A percentile compares a stretch with the other conserved stretches of the same genome.
Conservation (phyloP, 495 filamentous ascomycete genomes). For the Patellaria atrata region DNA sequence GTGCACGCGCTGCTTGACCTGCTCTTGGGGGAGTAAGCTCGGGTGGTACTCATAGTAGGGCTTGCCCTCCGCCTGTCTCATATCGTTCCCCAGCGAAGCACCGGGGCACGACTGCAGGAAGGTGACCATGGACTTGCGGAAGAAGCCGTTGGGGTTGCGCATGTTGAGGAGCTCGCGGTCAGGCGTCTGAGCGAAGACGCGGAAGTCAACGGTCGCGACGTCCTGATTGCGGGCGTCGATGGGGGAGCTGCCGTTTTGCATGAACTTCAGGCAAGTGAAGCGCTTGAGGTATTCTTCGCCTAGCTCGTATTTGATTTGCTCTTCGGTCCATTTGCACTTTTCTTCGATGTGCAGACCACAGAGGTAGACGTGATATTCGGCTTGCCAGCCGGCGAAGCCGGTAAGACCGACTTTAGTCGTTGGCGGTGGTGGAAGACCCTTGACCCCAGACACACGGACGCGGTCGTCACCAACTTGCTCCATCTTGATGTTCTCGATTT, state of each 20-base stretch:
- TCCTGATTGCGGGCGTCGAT: constrained; percentile 24
- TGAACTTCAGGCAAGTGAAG: constrained; percentile 23
- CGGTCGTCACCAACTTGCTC: constrained; percentile 21
- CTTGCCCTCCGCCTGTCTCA: constrained; percentile 22
- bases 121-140: constrained; percentile 18
- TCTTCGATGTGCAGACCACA: constrained; percentile 22
- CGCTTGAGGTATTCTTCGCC: constrained; percentile 9
- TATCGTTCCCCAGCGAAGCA: constrained; percentile 20
- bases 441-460: constrained; percentile 25
- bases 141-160: constrained; percentile 22
- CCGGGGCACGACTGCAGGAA: constrained; percentile 22
- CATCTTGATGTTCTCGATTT: constrained; percentile 23
- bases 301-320: constrained; percentile 17
- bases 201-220: constrained; percentile 28
- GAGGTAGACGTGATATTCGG: constrained; percentile 20
- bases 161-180: constrained; percentile 18
- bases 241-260: constrained; percentile 20
- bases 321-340: constrained; percentile 20
- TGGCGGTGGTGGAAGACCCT: constrained; percentile 25
- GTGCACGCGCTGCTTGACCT: constrained; percentile 16
- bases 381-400: constrained; percentile 19
- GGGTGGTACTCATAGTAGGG: constrained; percentile 25
- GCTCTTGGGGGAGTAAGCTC: constrained; percentile 19
- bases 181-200: constrained; percentile 24
- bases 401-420: constrained; percentile 26